Percentiles rank a stretch among this genome's conserved stretches.
Conservation (phyloP, 2,329 filamentous ascomycete species). For the Pseudogymnoascus sp. region DNA sequence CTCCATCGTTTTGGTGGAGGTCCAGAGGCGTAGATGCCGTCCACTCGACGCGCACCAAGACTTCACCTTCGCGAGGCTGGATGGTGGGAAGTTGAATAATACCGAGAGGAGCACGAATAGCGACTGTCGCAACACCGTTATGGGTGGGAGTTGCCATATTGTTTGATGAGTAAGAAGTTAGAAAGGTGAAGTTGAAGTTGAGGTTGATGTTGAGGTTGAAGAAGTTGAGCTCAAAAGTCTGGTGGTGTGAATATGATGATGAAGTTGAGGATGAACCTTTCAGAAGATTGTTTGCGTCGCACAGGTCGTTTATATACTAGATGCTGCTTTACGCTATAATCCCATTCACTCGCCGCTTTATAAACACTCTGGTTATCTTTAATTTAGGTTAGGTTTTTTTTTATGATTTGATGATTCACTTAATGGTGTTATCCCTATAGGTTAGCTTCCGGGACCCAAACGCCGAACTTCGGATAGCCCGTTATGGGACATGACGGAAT, state of each 20-base stretch:
- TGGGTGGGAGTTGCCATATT: conserved; percentile 28
- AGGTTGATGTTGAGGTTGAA: background rate
- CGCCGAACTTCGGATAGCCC: background rate
- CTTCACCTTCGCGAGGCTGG: conserved; percentile 32
- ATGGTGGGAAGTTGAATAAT: conserved; percentile 28
- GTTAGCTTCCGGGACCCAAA: conserved; percentile 5
- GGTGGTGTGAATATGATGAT: background rate
- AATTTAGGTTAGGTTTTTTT: background rate
- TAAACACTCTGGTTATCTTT: background rate
- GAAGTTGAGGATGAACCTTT: background rate
- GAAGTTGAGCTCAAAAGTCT: background rate
- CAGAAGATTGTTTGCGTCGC: background rate
- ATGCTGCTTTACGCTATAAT: background rate
- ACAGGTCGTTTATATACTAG: background rate
- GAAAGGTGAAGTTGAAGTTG: background rate
- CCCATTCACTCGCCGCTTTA: background rate
- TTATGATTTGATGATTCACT: too few species aligned
- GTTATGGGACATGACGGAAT: background rate
- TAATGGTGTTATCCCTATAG: background rate
- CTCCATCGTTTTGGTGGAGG: conserved; percentile 52
- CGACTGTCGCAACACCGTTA: conserved; percentile 33
- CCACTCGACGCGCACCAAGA: conserved; percentile 47
- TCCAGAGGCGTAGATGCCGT: conserved; percentile 53
- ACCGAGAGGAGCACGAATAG: conserved; percentile 28
- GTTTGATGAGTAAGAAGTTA: background rate